phyloP scores from a whole-genome alignment of 805 yeast species.

The Starmera caribaea region DNA sequence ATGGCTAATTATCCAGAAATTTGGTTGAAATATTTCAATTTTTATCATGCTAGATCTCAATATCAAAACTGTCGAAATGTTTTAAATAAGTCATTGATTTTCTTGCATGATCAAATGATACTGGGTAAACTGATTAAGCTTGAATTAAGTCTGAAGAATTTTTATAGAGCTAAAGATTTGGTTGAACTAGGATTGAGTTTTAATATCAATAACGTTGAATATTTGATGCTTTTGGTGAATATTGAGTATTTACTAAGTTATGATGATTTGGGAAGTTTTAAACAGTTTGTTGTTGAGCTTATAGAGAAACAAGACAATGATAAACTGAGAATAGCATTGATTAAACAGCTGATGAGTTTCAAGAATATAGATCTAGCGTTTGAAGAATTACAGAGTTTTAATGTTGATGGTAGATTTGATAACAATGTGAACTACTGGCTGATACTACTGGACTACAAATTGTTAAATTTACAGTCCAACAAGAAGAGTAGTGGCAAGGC shows the following conservation, averaged over 20 bases:
- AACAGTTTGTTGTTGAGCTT: conserved; percentile 19
- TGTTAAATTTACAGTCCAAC: background rate
- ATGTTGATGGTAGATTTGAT: background rate
- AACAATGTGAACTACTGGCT: conserved; percentile 1
- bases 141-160: conserved; percentile 27
- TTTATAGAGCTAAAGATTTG: conserved; percentile 24
- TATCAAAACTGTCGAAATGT: conserved; percentile 28
- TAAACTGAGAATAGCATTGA: conserved; percentile 20
- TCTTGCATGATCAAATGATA: conserved; percentile 17
- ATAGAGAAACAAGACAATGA: conserved; percentile 19
- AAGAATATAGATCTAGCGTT: conserved; percentile 12
- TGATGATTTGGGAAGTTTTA: conserved; percentile 4
- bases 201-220: conserved; percentile 21
- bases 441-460: background rate
- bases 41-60: conserved; percentile 21
- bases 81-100: conserved; percentile 25
- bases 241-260: conserved; percentile 26
- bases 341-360: conserved; percentile 23
- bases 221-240: conserved; percentile 32
- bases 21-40: conserved; percentile 43
- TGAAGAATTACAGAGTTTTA: conserved; percentile 15
- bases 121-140: conserved; percentile 33
- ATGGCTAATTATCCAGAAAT: conserved; percentile 35
- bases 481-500: too few relatives aligned
- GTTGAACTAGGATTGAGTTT: conserved; percentile 12